A percentile compares a stretch with the other conserved stretches of the same genome.
phyloP scores from a whole-genome alignment of 1,284 basidiomycete species.

The Xerocomus amazonicus region DNA sequence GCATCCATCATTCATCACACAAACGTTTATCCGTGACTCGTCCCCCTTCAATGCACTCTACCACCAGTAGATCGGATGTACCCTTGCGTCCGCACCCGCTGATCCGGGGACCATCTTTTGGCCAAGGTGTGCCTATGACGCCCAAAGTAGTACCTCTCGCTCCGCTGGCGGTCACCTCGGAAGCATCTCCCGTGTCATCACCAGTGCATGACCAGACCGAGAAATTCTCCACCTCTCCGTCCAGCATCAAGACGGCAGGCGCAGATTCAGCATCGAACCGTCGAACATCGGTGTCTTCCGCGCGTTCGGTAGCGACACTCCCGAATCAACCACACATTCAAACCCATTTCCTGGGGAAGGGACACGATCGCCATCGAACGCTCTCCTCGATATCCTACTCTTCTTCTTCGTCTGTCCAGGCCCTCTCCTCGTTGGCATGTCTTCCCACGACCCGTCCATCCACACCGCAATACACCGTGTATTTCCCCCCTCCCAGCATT shows the following conservation, averaged over 20 bases:
- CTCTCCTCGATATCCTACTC: constrained; percentile 61
- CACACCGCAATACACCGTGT: constrained; percentile 45
- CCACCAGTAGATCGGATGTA: constrained; percentile 37
- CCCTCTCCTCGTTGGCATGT: constrained; percentile 59
- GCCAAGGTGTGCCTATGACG: constrained; percentile 35
- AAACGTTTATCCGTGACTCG: constrained; percentile 45
- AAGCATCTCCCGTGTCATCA: constrained; percentile 44
- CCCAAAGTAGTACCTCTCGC: constrained; percentile 54
- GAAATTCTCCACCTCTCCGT: constrained; percentile 35
- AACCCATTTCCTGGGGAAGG: constrained; percentile 31
- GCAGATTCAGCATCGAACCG: constrained; percentile 34
- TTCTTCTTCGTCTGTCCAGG: constrained; percentile 55
- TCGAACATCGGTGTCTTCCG: constrained; percentile 64
- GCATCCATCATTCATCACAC: constrained; percentile 26
- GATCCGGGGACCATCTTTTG: constrained; percentile 67
- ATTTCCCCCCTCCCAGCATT: constrained; percentile 56
- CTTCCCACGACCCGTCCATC: constrained; percentile 53
- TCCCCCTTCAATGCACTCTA: constrained; percentile 61
- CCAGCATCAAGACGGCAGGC: constrained; percentile 36
- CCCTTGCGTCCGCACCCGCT: constrained; percentile 66
- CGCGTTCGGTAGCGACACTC: constrained; percentile 58
- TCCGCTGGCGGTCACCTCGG: constrained; percentile 59
- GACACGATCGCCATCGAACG: constrained; percentile 58
- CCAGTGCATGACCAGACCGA: constrained; percentile 29
- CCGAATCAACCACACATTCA: constrained; percentile 37